Conservation (phyloP, 306 rosid species). For the Lathyrus tuberosus region DNA sequence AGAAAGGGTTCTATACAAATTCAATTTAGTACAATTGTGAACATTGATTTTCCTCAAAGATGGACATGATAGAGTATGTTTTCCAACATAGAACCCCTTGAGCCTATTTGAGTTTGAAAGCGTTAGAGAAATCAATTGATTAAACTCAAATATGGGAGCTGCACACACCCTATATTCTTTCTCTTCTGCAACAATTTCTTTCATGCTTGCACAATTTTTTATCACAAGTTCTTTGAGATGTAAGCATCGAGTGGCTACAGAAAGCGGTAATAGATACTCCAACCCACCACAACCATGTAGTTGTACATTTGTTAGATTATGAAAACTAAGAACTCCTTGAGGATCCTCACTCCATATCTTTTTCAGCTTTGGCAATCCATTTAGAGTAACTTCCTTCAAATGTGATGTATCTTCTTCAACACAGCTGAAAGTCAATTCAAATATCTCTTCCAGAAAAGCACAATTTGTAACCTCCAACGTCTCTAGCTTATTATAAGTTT, state of each 20-base stretch:
- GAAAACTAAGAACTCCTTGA: not conserved
- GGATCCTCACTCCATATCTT: slow-evolving; percentile 15
- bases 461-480: not conserved
- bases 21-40: not conserved
- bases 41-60: not conserved
- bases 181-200: not conserved
- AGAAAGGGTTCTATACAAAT: not conserved
- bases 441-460: not conserved
- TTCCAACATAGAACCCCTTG: no score
- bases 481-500: not conserved
- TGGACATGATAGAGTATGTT: no score
- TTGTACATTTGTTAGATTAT: not conserved
- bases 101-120: no score
- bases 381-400: not conserved
- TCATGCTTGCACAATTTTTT: not conserved
- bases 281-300: not conserved
- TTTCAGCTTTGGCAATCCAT: not conserved
- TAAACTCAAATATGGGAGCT: not conserved
- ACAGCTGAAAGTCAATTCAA: not conserved
- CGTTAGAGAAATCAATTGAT: no score
- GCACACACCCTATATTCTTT: not conserved
- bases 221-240: not conserved
- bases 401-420: not conserved
- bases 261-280: slow-evolving; percentile 5
- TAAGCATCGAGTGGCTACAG: not conserved